Base-by-base conservation (phyloP, 306 rosid genomes). In the Acmispon strigosus region DNA sequence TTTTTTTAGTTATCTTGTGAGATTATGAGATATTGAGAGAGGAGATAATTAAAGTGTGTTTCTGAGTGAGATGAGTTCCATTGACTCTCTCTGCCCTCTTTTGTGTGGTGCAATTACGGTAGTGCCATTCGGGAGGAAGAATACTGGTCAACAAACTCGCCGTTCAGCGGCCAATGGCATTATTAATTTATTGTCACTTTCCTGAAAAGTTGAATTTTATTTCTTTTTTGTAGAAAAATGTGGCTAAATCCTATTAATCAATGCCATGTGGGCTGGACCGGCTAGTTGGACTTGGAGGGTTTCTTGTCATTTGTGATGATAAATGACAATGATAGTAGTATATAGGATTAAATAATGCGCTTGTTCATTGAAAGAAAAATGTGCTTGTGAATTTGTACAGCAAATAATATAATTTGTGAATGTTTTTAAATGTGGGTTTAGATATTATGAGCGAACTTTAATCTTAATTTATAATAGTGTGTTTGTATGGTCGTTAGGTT, bases 141-240 rank as follows among this genome's bases (percentile, higher is more conserved):
- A 4, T n/a, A n/a, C 15, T 27, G 70, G 81, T 70, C 66, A 70
- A 77, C 76, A 70, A 29, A 53, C 12, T 34, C 17, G 63, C 12
- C 42, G 74, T 19, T 74, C 19, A 39, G 32, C 32, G 4, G 20
- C 55, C 11, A n/a, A 41, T 22, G n/a, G 2, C 0, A 3, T n/a
- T n/a, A 13, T 48, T 29, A 4, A 27, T n/a, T n/a, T n/a, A n/a
- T n/a, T 2, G 34, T 50, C 55, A 51, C 36, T 17, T 19, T 63
- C 72, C 78, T 63, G 42, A 64, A 64, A 64, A 27, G 73, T 64
- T 65, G 72, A 64, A 54, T 42, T 66, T 75, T 47, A 14, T 66
- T 45, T 75, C 3, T 10, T 19, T 32, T 72, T 34, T 17, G 16
- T 3, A 3, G 1, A 3, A 32, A 9, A 27, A 27, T 27, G 34